Evolutionary conservation across 192 early-diverging fungal species (phyloP), one percentile per base, ranked within the genome.

Genomic region (Dimargaris xerosporica): DNA sequence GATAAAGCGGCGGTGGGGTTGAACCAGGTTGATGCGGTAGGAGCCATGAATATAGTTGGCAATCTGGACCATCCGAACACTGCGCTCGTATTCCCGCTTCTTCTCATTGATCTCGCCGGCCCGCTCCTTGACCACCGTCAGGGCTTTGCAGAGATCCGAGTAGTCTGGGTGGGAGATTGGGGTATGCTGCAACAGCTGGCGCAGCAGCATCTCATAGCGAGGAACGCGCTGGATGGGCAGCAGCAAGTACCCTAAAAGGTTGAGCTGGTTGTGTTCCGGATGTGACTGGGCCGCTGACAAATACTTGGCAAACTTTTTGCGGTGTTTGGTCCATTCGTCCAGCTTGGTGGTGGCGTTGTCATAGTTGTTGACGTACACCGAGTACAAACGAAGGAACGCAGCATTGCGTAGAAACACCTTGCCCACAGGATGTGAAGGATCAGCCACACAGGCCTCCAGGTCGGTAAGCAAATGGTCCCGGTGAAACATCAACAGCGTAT

Each of bases 171-270:
- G 88, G 44, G 73, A 73, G 25, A 73, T 70, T 3, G 82, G 80
- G 1, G 93, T 96, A 68, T 75, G 79, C 54, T 81, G 70, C 16
- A 94, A 72, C n/a, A 98, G 82, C 68, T 91, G 85, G 16, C 84
- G 79, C 28, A 98, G 75, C 16, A 97, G 76, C 47, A 99, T 73
- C 25, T 85, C 86, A 71, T 97, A 99, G 72, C 94, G 79, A 16
- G 94, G 93, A 44, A 99, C 80, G 6, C 96, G 83, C 70, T 99
- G 96, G 29, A 99, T 80, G 1, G 96, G 96, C 9, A 94, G 77
- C 25, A 97, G 78, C 54, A 96, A 69, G 68, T 86, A 93, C 9
- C 87, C 81, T 62, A 91, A 84, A 11, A 96, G 80, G 42, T 76
- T 85, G 63, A 94, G 79, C 68, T 94, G 91, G 30, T 77, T 75